phyloP scores from a whole-genome alignment of 2,329 filamentous ascomycete species.

The Diplodia sapinea region DNA sequence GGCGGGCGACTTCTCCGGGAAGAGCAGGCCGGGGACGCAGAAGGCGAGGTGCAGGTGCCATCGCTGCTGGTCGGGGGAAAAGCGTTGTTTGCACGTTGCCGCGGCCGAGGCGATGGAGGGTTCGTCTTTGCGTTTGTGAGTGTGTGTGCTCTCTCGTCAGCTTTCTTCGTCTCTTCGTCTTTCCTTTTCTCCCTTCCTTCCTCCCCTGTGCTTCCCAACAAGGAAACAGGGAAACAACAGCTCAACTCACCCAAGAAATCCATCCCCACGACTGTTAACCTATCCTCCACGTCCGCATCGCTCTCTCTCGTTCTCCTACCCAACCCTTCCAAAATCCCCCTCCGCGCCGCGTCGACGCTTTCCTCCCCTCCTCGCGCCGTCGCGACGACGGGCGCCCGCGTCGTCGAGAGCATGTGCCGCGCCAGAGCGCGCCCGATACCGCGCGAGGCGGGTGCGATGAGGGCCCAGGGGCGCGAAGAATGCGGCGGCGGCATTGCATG shows the following conservation, averaged over 20 bases:
- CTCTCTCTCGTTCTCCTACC: slow-evolving; percentile 42
- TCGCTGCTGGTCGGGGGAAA: slow-evolving; percentile 48
- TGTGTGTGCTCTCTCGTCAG: neutral
- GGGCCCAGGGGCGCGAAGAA: slow-evolving; percentile 49
- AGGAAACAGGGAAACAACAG: neutral
- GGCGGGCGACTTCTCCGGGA: slow-evolving; percentile 71
- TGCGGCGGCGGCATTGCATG: neutral
- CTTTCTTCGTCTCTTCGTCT: neutral
- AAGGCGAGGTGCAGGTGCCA: slow-evolving; percentile 67
- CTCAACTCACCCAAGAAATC: slow-evolving; percentile 61
- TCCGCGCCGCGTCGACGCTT: slow-evolving; percentile 56
- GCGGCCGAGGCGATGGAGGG: slow-evolving; percentile 64
- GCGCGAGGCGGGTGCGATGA: slow-evolving; percentile 65
- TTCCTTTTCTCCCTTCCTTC: too few species aligned
- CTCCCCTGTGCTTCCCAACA: too few species aligned
- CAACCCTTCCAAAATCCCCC: slow-evolving; percentile 58
- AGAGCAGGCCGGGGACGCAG: slow-evolving; percentile 72
- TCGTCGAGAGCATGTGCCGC: slow-evolving; percentile 62
- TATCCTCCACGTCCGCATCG: slow-evolving; percentile 51
- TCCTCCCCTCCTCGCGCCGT: slow-evolving; percentile 60
- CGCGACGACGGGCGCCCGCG: slow-evolving; percentile 64
- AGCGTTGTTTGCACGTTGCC: slow-evolving; percentile 59
- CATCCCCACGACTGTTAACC: slow-evolving; percentile 59
- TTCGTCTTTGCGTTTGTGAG: slow-evolving; percentile 59
- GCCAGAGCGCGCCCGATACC: slow-evolving; percentile 69